Evolutionary conservation across 805 yeast species (phyloP), one percentile per base, ranked within the genome.

Genomic region (Saturnispora sekii): DNA sequence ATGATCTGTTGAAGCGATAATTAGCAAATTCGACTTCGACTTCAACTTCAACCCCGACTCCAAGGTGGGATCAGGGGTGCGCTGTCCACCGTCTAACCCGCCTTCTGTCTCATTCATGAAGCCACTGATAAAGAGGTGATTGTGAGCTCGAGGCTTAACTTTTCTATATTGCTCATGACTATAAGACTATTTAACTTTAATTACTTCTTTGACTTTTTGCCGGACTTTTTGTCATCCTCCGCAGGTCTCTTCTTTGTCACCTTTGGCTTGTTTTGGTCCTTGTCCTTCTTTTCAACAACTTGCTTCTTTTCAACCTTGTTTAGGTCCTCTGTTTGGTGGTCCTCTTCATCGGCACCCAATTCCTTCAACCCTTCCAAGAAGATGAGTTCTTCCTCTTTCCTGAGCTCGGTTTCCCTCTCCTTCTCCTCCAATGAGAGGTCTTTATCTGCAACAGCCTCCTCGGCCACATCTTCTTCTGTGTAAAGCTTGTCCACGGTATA

Each of bases 291-390:
- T 31, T 37, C 29, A 15, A 26, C 11, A n/a, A n/a, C n/a, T n/a
- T n/a, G n/a, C 37, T 28, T 18, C 32, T 16, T 12, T 31, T 37
- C 29, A 15, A 26, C 11, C 32, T 17, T n/a, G 17, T 38, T 38
- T 43, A 10, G 42, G 38, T 47, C 48, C 67, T 69, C 48, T 64
- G 59, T 77, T 74, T 36, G 73, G 67, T 46, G 81, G 65, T 78
- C 89, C 17, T 77, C 80, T 50, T 84, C 88, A 54, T 81, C 82
- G 46, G 83, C 82, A 53, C 88, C 84, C 60, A 76, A 67, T 68
- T 89, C 96, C 58, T 85, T 72, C 66, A 89, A 76, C 35, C 87
- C 87, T 59, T 75, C 76, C 53, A 84, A 94, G 62, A 84, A 83
- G 21, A 70, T 64, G 41, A 84, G 66, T 42, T 79, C 40, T 14